phyloP scores from a whole-genome alignment of 1,284 basidiomycete species.

The Rhodotorula sp. region DNA sequence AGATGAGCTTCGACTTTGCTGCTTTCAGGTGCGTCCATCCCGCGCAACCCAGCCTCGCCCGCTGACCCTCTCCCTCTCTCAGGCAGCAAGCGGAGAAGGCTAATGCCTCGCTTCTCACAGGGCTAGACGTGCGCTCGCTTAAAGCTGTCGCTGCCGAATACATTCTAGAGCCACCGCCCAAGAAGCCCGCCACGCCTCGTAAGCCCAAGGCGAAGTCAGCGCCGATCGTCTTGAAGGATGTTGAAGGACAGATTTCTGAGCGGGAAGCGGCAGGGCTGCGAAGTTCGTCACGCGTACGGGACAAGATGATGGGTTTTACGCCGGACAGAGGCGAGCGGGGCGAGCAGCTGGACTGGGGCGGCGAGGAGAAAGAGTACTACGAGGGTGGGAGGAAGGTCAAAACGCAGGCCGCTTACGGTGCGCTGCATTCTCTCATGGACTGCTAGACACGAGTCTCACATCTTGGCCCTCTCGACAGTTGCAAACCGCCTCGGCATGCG shows the following conservation, averaged over 20 bases:
- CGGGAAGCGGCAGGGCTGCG: slow-evolving; percentile 13
- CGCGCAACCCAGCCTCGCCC: not conserved
- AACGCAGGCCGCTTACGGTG: not conserved
- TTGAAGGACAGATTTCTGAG: not conserved
- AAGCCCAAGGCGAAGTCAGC: not conserved
- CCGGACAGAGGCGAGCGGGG: not conserved
- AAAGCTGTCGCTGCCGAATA: not conserved
- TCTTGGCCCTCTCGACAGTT: not conserved
- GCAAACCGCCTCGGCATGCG: slow-evolving; percentile 1
- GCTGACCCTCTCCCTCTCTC: not conserved
- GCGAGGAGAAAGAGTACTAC: slow-evolving; percentile 1
- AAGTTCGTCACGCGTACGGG: slow-evolving; percentile 4
- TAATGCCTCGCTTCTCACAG: slow-evolving; percentile 3
- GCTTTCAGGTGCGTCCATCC: slow-evolving; percentile 9
- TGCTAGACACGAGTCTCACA: not conserved
- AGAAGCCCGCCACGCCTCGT: not conserved
- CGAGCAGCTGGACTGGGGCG: not conserved
- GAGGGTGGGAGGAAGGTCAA: not conserved
- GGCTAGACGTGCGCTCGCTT: slow-evolving; percentile 1
- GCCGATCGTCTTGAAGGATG: not conserved
- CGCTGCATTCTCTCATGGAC: not conserved
- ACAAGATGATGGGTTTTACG: not conserved
- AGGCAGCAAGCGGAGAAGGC: not conserved
- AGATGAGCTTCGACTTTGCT: slow-evolving; percentile 15
- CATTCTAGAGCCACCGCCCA: not conserved